Conservation (phyloP, 768 basidiomycete species). For the Trametes coccinea region DNA sequence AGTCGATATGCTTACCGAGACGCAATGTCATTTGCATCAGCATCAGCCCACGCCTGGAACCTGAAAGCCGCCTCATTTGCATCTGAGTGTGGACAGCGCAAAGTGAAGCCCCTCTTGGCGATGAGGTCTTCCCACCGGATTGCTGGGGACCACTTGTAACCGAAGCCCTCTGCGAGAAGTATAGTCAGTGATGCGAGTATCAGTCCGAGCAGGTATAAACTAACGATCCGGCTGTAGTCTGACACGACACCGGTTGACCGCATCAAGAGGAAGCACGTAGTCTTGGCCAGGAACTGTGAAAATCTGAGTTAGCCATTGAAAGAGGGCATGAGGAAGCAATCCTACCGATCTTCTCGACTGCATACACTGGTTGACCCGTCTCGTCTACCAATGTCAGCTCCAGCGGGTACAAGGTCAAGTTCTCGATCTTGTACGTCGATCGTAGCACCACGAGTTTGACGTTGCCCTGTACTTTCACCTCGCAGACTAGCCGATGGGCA, state of each 20-base stretch:
- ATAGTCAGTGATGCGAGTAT: not conserved
- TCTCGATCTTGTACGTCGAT: slow-evolving; percentile 90
- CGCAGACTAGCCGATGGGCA: slow-evolving; percentile 80
- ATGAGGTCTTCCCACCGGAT: slow-evolving; percentile 90
- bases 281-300: slow-evolving; percentile 75
- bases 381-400: slow-evolving; percentile 91
- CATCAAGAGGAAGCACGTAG: slow-evolving; percentile 87
- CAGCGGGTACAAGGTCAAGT: slow-evolving; percentile 86
- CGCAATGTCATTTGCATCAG: slow-evolving; percentile 57
- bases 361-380: slow-evolving; percentile 75
- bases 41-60: slow-evolving; percentile 89
- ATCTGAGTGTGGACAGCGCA: slow-evolving; percentile 84
- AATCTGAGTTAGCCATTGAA: not conserved
- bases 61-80: slow-evolving; percentile 86
- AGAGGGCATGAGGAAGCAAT: not conserved
- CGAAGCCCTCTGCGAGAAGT: slow-evolving; percentile 79
- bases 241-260: slow-evolving; percentile 78
- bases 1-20: slow-evolving; percentile 47
- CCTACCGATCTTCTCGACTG: slow-evolving; percentile 79
- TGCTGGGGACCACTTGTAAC: slow-evolving; percentile 89
- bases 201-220: slow-evolving; percentile 30
- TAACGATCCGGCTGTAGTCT: slow-evolving; percentile 91
- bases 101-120: slow-evolving; percentile 63
- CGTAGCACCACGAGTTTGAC: slow-evolving; percentile 93
- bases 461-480: slow-evolving; percentile 86